Evolutionary conservation across 2,329 filamentous ascomycete species (phyloP).

Genomic region (Lomentospora prolificans): DNA sequence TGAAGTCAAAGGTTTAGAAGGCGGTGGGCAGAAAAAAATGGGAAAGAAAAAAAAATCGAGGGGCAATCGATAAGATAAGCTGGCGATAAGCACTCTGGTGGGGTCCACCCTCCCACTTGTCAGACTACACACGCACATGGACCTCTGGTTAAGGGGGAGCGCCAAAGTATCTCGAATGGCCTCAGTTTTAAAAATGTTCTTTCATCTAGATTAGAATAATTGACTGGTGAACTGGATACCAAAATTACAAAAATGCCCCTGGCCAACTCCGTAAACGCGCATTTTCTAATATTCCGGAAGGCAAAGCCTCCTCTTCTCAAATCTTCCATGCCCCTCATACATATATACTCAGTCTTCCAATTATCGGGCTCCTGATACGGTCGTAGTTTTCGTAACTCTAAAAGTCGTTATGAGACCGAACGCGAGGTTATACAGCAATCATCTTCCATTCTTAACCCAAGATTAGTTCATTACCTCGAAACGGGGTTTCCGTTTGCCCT

Average conservation of each 20-base stretch:
- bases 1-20: not conserved
- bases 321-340: not conserved
- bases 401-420: not conserved
- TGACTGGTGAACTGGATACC: too few species aligned
- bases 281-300: not conserved
- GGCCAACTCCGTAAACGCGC: not conserved
- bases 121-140: too few species aligned
- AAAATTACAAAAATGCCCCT: too few species aligned
- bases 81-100: conserved; percentile 7
- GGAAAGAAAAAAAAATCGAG: conserved; percentile 7
- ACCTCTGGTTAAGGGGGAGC: too few species aligned
- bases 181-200: too few species aligned
- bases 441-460: not conserved
- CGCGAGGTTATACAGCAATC: not conserved
- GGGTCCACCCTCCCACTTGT: conserved; percentile 1
- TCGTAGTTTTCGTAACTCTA: not conserved
- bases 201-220: too few species aligned
- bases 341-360: not conserved
- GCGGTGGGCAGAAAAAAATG: not conserved
- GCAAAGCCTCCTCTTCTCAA: not conserved
- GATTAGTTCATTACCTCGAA: not conserved
- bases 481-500: not conserved
- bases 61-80: conserved; percentile 10
- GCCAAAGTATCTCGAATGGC: too few species aligned
- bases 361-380: not conserved